Evolutionary conservation across 108 stramenopile species (phyloP).

Genomic region (Skeletonema tropicum): DNA sequence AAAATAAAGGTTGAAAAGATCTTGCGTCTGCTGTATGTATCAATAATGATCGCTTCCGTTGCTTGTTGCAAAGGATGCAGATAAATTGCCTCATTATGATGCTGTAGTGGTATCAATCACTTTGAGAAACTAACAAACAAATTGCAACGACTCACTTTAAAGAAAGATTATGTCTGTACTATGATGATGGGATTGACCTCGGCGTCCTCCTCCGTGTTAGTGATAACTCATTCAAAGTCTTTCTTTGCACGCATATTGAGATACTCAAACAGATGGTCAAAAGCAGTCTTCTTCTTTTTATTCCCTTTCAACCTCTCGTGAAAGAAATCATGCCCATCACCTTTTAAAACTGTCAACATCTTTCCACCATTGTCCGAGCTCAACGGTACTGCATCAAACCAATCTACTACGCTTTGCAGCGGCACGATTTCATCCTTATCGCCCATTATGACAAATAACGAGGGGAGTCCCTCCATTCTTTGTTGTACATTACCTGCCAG

Average conservation of each 20-base stretch:
- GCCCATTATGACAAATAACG: slow-evolving; percentile 44
- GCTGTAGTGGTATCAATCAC: no score
- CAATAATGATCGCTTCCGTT: neutral
- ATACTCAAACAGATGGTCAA: slow-evolving; percentile 8
- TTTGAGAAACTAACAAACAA: no score
- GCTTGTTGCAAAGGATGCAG: neutral
- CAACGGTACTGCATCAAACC: slow-evolving; percentile 35
- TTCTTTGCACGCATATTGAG: neutral
- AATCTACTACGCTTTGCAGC: slow-evolving; percentile 11
- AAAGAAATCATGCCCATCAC: slow-evolving; percentile 41
- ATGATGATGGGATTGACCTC: no score
- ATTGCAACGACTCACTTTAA: no score
- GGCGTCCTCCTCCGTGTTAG: no score
- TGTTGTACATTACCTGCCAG: neutral
- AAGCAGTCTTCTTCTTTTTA: neutral
- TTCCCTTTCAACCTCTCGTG: slow-evolving; percentile 6
- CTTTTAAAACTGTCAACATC: slow-evolving; percentile 11
- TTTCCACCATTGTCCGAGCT: slow-evolving; percentile 17
- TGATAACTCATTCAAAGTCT: slow-evolving; percentile 1
- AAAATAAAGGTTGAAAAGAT: neutral
- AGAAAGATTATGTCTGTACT: no score
- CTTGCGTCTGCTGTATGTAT: neutral
- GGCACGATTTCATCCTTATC: slow-evolving; percentile 36
- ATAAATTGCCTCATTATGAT: no score
- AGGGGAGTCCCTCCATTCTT: slow-evolving; percentile 5